phyloP scores from a whole-genome alignment of 2,329 filamentous ascomycete species.

The Penicillium palitans region DNA sequence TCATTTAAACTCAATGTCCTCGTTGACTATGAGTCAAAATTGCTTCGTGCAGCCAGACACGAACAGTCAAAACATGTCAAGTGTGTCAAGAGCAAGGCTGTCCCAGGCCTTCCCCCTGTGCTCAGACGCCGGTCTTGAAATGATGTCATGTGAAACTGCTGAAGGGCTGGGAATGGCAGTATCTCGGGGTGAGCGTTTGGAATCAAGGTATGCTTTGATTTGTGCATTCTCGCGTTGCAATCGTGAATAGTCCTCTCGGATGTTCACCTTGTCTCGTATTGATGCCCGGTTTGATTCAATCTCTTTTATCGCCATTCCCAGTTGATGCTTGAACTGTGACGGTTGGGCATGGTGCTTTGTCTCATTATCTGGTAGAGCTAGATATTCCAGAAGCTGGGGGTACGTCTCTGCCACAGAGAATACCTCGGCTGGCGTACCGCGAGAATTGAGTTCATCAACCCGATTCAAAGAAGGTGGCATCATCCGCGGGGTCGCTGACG shows the following conservation, averaged over 20 bases:
- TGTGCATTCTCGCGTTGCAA: slow-evolving; percentile 28
- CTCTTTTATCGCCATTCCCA: slow-evolving; percentile 26
- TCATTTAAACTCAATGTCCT: not conserved
- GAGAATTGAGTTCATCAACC: slow-evolving; percentile 1
- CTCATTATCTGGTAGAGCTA: slow-evolving; percentile 13
- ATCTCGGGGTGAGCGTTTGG: slow-evolving; percentile 14
- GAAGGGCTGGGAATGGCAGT: slow-evolving; percentile 11
- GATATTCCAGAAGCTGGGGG: slow-evolving; percentile 14
- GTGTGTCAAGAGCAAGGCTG: slow-evolving; percentile 25
- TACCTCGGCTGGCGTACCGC: slow-evolving; percentile 3
- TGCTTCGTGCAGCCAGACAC: not conserved
- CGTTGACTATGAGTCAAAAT: not conserved
- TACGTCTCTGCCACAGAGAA: slow-evolving; percentile 15
- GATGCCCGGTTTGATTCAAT: slow-evolving; percentile 22
- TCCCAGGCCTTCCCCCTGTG: slow-evolving; percentile 28
- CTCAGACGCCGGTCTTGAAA: slow-evolving; percentile 15
- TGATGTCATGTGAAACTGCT: slow-evolving; percentile 6
- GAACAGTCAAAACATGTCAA: slow-evolving; percentile 26
- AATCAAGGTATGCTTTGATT: slow-evolving; percentile 22
- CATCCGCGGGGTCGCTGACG: not conserved
- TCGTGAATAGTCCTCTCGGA: slow-evolving; percentile 26
- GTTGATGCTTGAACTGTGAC: slow-evolving; percentile 23
- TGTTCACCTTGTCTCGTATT: slow-evolving; percentile 19
- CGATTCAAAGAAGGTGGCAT: not conserved
- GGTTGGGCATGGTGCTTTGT: slow-evolving; percentile 11